Percentiles rank a stretch among this genome's conserved stretches.
Evolutionary conservation across 106 monocot species (phyloP).

Genomic region (Chionographis japonica): DNA sequence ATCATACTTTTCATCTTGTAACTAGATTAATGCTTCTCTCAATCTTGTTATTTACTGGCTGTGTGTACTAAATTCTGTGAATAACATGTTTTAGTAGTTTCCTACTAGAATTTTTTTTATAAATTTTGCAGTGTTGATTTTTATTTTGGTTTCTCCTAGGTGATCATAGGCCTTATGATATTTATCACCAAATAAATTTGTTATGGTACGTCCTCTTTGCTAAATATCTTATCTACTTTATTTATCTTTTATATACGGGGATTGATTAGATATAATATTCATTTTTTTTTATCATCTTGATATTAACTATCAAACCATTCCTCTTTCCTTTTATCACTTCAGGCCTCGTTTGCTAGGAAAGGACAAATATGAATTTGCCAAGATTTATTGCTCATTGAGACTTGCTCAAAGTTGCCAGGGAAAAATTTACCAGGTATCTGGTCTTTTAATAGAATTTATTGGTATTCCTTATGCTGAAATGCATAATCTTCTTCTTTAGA

Average conservation of each 20-base stretch:
- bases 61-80: not conserved
- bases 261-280: not conserved
- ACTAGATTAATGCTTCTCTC: not conserved
- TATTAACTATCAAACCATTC: not conserved
- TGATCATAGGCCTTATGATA: conserved; percentile 92
- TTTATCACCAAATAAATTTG: conserved; percentile 90
- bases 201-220: conserved; percentile 57
- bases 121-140: conserved; percentile 7
- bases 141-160: conserved; percentile 38
- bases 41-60: not conserved
- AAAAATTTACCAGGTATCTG: conserved; percentile 58
- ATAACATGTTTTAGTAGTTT: too few relatives aligned
- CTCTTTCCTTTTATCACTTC: conserved; percentile 7
- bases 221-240: not conserved
- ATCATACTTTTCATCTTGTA: not conserved
- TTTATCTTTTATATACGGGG: not conserved
- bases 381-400: conserved; percentile 66
- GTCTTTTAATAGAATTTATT: not conserved
- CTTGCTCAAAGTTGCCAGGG: conserved; percentile 48
- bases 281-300: not conserved
- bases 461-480: too few relatives aligned
- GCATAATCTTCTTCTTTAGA: too few relatives aligned
- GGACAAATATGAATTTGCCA: conserved; percentile 96
- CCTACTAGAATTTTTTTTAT: not conserved
- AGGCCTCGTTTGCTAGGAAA: conserved; percentile 89